Evolutionary conservation across 768 basidiomycete genomes (phyloP).

Genomic region (Podaxis sp.): DNA sequence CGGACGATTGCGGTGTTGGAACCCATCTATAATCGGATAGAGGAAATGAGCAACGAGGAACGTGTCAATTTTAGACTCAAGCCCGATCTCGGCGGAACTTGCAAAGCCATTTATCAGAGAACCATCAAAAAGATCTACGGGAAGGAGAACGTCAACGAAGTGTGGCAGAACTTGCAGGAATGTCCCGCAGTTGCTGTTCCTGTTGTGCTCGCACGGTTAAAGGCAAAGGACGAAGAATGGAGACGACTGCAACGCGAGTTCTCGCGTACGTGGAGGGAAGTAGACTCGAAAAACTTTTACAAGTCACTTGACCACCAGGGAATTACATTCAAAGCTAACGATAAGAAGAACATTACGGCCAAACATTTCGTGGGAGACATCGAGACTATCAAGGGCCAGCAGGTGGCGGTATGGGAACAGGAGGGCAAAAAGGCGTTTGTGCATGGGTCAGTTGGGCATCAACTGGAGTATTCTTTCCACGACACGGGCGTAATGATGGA

Average conservation of each 20-base stretch:
- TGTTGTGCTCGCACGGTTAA: constrained; percentile 84
- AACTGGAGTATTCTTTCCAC: constrained; percentile 76
- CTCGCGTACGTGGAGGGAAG: constrained; percentile 96
- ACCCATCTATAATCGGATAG: constrained; percentile 80
- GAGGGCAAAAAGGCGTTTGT: constrained; percentile 38
- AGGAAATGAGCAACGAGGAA: constrained; percentile 88
- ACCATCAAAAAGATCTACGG: constrained; percentile 95
- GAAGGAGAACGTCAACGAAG: constrained; percentile 68
- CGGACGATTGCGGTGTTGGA: constrained; percentile 92
- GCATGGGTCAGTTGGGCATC: constrained; percentile 55
- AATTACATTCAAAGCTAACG: constrained; percentile 90
- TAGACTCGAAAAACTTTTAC: constrained; percentile 97
- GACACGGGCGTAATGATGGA: constrained; percentile 86
- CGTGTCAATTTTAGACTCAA: constrained; percentile 77
- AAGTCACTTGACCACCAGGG: constrained; percentile 97
- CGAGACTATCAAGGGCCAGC: constrained; percentile 63
- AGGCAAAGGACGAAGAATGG: constrained; percentile 98
- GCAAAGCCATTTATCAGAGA: constrained; percentile 86
- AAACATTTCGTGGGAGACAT: constrained; percentile 83
- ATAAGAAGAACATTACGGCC: constrained; percentile 89
- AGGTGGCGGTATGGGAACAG: constrained; percentile 41
- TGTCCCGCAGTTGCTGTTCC: constrained; percentile 89
- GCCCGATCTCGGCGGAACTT: constrained; percentile 85
- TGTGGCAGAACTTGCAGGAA: constrained; percentile 87
- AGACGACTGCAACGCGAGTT: constrained; percentile 90